Conservation (phyloP, 2,329 filamentous ascomycete genomes). For the Canariomyces notabilis region DNA sequence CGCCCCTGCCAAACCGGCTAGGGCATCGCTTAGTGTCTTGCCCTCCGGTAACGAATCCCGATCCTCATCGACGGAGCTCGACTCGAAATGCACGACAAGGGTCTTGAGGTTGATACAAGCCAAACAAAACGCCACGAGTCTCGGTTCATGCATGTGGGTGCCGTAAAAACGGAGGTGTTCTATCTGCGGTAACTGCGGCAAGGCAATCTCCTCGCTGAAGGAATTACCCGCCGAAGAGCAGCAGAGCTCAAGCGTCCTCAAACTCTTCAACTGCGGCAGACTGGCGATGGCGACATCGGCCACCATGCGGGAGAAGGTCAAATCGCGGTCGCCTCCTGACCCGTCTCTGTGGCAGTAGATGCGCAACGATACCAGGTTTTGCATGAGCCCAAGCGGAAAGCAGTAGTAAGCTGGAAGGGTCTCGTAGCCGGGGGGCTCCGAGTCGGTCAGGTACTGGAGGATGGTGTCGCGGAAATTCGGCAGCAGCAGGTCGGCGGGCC, state of each 20-base stretch:
- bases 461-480: conserved; percentile 9
- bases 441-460: conserved; percentile 9
- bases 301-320: conserved; percentile 21
- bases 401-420: neutral
- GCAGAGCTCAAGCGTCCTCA: conserved; percentile 26
- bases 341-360: conserved; percentile 27
- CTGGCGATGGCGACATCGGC: conserved; percentile 20
- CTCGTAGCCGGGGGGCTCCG: neutral
- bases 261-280: conserved; percentile 15
- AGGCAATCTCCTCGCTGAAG: neutral
- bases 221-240: conserved; percentile 18
- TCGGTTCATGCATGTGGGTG: conserved; percentile 26
- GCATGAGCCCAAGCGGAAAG: conserved; percentile 15
- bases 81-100: conserved; percentile 27
- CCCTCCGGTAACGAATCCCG: conserved; percentile 23
- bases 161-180: conserved; percentile 26
- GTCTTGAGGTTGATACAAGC: conserved; percentile 24
- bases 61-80: conserved; percentile 24
- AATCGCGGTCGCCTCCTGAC: conserved; percentile 17
- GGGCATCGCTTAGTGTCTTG: conserved; percentile 25
- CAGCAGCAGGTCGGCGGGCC: conserved; percentile 3
- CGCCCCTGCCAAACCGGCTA: conserved; percentile 17
- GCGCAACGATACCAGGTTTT: conserved; percentile 22
- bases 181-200: conserved; percentile 23
- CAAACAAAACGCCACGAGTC: conserved; percentile 23